phyloP scores from a whole-genome alignment of 139 green algal species.

The Coccomyxa sp. region DNA sequence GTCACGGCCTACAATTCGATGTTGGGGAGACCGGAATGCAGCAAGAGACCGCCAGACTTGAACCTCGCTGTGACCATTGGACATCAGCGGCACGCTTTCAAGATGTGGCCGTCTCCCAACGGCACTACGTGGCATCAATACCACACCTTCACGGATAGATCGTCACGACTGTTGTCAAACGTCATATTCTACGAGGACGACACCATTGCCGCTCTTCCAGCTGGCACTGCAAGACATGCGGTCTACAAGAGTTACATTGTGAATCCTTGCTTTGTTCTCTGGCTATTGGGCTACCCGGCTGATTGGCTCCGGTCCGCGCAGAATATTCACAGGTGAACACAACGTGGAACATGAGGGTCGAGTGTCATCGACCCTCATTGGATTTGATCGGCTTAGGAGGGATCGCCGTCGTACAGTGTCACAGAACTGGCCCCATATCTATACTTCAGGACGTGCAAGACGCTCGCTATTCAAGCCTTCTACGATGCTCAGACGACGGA shows the following conservation, averaged over 20 bases:
- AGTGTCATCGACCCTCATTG: too few relatives aligned
- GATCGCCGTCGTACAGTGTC: too few relatives aligned
- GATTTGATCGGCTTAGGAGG: too few relatives aligned
- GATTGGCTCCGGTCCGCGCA: background rate
- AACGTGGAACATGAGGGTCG: too few relatives aligned
- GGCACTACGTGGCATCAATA: background rate
- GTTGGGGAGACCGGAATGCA: background rate
- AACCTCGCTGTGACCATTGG: background rate
- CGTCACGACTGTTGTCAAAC: background rate
- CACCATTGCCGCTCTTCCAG: background rate
- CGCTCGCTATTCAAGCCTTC: too few relatives aligned
- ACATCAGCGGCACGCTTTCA: background rate
- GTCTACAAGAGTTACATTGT: background rate
- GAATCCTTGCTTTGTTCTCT: background rate
- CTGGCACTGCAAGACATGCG: background rate
- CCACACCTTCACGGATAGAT: background rate
- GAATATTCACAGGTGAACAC: background rate
- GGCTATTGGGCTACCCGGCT: background rate
- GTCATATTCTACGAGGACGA: conserved; percentile 1
- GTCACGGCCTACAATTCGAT: background rate
- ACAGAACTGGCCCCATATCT: too few relatives aligned
- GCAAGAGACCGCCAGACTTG: background rate
- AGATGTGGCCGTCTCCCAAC: background rate
- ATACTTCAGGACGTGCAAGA: too few relatives aligned
- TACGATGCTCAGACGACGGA: too few relatives aligned